These are phyloP conservation scores for Russula sp. DNA, from an alignment of 768 basidiomycete genomes.

Conservation along the genomic window DNA sequence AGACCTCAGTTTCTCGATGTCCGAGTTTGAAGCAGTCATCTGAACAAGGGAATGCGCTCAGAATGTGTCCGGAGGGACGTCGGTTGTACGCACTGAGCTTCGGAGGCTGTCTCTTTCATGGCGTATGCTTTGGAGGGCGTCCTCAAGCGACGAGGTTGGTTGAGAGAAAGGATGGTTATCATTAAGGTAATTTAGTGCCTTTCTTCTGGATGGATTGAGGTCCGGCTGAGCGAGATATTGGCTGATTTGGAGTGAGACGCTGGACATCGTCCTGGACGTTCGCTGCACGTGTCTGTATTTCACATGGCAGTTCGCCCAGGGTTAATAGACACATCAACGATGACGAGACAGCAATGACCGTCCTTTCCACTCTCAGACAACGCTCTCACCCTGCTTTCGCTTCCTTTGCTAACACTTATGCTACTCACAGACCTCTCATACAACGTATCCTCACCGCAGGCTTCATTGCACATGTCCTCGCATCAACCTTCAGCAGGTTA, in stretches of 20 bases:
- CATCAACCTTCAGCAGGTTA: constrained; percentile 58
- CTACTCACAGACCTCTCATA: constrained; percentile 61
- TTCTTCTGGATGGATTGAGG: constrained; percentile 37
- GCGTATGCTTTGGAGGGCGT: constrained; percentile 47
- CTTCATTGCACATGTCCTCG: constrained; percentile 70
- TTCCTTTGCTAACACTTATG: constrained; percentile 52
- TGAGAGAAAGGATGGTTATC: constrained; percentile 45
- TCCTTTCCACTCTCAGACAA: constrained; percentile 35
- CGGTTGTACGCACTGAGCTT: constrained; percentile 34
- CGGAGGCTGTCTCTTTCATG: constrained; percentile 33
- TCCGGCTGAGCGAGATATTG: constrained; percentile 51
- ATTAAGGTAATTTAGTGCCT: constrained; percentile 43
- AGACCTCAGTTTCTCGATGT: constrained; percentile 47
- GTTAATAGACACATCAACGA: background rate
- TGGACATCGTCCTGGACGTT: constrained; percentile 12
- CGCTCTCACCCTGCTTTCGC: constrained; percentile 42
- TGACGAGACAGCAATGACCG: constrained; percentile 32
- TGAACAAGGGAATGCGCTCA: constrained; percentile 50
- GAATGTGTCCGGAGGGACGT: constrained; percentile 27
- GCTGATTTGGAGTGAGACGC: constrained; percentile 44
- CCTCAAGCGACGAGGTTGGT: constrained; percentile 41
- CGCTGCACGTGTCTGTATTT: constrained; percentile 6
- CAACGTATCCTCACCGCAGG: constrained; percentile 67
- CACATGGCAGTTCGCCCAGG: background rate
- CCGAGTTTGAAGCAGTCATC: constrained; percentile 53